Percentiles rank a stretch among this genome's conserved stretches.
Conservation (phyloP, 2,329 filamentous ascomycete genomes). For the Arthrobotrys conoides region DNA sequence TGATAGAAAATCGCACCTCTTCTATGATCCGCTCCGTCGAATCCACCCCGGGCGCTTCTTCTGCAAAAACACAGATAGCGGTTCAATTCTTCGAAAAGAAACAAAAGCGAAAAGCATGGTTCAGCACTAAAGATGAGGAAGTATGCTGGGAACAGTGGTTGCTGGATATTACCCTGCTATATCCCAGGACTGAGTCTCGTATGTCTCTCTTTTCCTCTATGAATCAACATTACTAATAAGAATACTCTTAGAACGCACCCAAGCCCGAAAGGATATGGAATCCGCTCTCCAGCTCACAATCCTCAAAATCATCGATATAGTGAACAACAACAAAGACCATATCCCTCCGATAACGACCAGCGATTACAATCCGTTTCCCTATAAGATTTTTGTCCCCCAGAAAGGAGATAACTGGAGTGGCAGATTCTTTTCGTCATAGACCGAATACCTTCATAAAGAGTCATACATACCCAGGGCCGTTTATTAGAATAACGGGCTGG, state of each 20-base stretch:
- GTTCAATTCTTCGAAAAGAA: constrained; percentile 97
- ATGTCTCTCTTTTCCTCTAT: constrained; percentile 66
- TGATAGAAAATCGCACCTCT: constrained; percentile 89
- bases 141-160: constrained; percentile 98
- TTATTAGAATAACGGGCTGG: neutral
- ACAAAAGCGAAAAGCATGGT: constrained; percentile 83
- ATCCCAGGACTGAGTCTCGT: constrained; percentile 90
- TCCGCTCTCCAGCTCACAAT: constrained; percentile 87
- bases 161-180: constrained; percentile 91
- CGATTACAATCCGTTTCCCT: constrained; percentile 93
- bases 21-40: constrained; percentile 76
- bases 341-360: constrained; percentile 96
- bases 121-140: constrained; percentile 86
- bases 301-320: constrained; percentile 89
- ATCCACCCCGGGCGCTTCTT: constrained; percentile 59
- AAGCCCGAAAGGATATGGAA: constrained; percentile 91
- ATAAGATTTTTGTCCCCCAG: constrained; percentile 90
- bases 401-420: constrained; percentile 82
- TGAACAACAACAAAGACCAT: constrained; percentile 91
- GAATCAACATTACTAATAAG: neutral
- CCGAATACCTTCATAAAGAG: constrained; percentile 10
- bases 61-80: constrained; percentile 63
- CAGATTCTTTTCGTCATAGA: constrained; percentile 44
- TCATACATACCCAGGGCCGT: neutral
- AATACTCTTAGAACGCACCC: constrained; percentile 77